These are phyloP conservation scores for Spongospora subterranea DNA, from an alignment of 208 protist species.

Conservation along the genomic window DNA sequence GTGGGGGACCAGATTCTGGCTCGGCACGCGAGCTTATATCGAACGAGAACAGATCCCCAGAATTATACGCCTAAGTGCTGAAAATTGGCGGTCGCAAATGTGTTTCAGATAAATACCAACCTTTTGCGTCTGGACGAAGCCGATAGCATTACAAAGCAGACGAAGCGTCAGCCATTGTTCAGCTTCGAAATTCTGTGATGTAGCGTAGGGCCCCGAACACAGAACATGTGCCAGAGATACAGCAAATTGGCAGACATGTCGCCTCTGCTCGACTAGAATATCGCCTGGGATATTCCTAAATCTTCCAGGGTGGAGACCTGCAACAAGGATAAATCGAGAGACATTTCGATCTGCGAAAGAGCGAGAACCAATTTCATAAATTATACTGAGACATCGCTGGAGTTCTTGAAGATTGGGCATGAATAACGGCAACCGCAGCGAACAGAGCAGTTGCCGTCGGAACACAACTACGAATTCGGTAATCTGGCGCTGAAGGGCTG, in stretches of 20 bases:
- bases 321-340: neutral
- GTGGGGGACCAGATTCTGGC: neutral
- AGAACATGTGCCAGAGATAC: neutral
- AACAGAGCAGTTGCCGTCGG: neutral
- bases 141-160: neutral
- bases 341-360: neutral
- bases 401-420: neutral
- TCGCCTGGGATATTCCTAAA: neutral
- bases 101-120: neutral
- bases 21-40: neutral
- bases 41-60: neutral
- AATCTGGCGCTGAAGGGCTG: neutral
- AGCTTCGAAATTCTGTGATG: neutral
- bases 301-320: neutral
- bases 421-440: neutral
- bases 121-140: neutral
- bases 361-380: neutral
- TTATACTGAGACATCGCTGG: neutral
- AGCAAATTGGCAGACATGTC: neutral
- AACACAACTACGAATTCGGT: conserved; percentile 48
- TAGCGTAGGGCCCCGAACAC: neutral
- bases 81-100: neutral
- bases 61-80: neutral
- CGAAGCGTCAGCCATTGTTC: neutral
- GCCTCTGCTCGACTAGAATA: neutral